Percentiles rank a stretch among this genome's conserved stretches.
phyloP scores from a whole-genome alignment of 208 protist genomes.

The Acanthamoeba divionensis region DNA sequence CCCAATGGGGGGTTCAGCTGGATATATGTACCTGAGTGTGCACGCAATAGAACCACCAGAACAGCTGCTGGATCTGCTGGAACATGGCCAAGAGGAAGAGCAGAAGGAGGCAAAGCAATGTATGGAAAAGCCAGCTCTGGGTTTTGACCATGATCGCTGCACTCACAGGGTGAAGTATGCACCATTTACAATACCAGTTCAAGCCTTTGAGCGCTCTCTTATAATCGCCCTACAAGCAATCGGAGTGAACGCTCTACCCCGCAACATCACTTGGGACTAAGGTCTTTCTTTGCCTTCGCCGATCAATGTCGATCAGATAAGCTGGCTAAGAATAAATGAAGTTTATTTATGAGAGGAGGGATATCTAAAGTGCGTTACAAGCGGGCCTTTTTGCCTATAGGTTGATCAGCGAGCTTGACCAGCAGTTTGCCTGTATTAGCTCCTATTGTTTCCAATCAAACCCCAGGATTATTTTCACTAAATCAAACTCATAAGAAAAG shows the following conservation, averaged over 20 bases:
- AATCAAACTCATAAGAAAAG: not conserved
- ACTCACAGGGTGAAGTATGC: conserved; percentile 2
- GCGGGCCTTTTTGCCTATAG: not conserved
- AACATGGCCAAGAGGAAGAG: no score
- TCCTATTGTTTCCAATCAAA: not conserved
- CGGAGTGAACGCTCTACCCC: not conserved
- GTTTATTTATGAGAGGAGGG: no score
- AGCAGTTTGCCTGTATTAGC: conserved; percentile 50
- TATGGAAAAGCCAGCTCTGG: no score
- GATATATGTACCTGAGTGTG: no score
- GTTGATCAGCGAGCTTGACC: conserved; percentile 30
- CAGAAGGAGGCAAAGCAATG: no score
- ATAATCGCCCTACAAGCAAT: not conserved
- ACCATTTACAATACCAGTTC: not conserved
- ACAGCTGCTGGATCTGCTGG: no score
- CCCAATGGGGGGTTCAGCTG: no score
- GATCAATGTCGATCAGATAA: no score
- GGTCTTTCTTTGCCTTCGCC: no score
- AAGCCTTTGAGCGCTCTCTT: not conserved
- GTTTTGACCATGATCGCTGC: not conserved
- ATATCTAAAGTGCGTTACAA: not conserved
- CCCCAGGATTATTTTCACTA: not conserved
- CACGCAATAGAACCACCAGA: no score
- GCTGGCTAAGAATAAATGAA: no score
- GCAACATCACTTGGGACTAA: no score